Percentiles rank a stretch among this genome's conserved stretches.
Conservation (phyloP, 768 basidiomycete genomes). For the Calocybe indica region DNA sequence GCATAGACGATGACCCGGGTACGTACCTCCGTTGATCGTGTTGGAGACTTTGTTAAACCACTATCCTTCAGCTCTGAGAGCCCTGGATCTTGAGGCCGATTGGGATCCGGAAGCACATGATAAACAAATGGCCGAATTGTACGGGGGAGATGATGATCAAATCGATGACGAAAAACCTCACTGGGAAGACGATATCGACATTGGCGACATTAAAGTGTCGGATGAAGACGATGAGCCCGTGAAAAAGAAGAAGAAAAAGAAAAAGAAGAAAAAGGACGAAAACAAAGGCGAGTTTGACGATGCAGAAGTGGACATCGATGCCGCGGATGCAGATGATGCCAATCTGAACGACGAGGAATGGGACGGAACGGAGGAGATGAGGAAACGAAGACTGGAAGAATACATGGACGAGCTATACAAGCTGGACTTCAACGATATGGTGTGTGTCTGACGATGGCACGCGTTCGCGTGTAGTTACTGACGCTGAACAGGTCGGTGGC, state of each 20-base stretch:
- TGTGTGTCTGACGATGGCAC: constrained; percentile 28
- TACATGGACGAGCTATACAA: constrained; percentile 91
- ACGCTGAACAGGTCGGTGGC: constrained; percentile 63
- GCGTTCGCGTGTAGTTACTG: too few relatives aligned
- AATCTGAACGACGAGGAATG: constrained; percentile 56
- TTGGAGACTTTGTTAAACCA: background rate
- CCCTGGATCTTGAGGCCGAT: constrained; percentile 84
- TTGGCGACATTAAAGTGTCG: constrained; percentile 50
- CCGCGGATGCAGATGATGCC: constrained; percentile 39
- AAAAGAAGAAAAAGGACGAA: constrained; percentile 47
- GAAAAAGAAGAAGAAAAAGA: constrained; percentile 49
- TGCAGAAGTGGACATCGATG: constrained; percentile 55
- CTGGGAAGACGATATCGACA: constrained; percentile 90
- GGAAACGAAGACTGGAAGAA: constrained; percentile 74
- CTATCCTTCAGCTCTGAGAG: constrained; percentile 43
- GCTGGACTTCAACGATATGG: constrained; percentile 95
- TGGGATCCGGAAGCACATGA: constrained; percentile 90
- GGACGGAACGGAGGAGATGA: constrained; percentile 88
- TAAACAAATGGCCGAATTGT: constrained; percentile 71
- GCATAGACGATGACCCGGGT: constrained; percentile 32
- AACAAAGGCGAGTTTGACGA: constrained; percentile 34
- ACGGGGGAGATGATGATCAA: constrained; percentile 45
- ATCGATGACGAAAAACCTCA: constrained; percentile 53
- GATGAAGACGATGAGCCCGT: constrained; percentile 28
- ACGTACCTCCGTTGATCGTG: constrained; percentile 1